Evolutionary conservation across 1,139 yeast species (phyloP).

Genomic region (Blastobotrys raffinosifermentans): DNA sequence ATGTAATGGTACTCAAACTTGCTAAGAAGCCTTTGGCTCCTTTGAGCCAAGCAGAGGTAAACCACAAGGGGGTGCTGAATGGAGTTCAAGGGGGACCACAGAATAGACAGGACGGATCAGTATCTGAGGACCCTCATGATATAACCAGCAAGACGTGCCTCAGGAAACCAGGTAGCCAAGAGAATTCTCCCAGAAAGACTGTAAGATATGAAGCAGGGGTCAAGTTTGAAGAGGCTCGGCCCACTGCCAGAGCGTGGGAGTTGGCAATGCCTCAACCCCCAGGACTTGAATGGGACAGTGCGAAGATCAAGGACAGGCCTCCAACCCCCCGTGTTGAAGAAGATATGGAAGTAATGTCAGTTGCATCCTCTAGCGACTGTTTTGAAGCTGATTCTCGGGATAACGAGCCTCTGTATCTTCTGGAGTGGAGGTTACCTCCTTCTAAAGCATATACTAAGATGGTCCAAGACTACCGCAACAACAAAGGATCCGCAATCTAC

Average conservation of each 20-base stretch:
- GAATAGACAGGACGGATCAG: too few relatives aligned
- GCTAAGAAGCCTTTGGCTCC: too few relatives aligned
- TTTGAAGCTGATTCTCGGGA: slow-evolving; percentile 4
- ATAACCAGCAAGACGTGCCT: too few relatives aligned
- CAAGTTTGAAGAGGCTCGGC: background rate
- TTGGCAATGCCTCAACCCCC: too few relatives aligned
- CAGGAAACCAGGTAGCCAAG: too few relatives aligned
- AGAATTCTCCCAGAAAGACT: slow-evolving; percentile 1
- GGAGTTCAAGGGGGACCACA: too few relatives aligned
- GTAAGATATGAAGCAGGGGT: slow-evolving; percentile 3
- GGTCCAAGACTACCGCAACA: background rate
- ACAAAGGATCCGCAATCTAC: too few relatives aligned
- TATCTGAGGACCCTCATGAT: too few relatives aligned
- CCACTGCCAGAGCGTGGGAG: too few relatives aligned
- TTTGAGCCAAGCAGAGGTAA: too few relatives aligned
- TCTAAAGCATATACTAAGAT: background rate
- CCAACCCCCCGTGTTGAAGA: slow-evolving; percentile 6
- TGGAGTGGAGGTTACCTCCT: background rate
- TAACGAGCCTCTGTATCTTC: slow-evolving; percentile 1
- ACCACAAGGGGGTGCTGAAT: too few relatives aligned
- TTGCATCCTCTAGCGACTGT: slow-evolving; percentile 11
- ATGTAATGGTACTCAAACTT: too few relatives aligned
- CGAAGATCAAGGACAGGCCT: slow-evolving; percentile 5
- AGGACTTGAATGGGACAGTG: background rate
- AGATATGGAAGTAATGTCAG: slow-evolving; percentile 2